Evolutionary conservation across 495 filamentous ascomycete species (phyloP).

Genomic region (Penicillium flavigenum): DNA sequence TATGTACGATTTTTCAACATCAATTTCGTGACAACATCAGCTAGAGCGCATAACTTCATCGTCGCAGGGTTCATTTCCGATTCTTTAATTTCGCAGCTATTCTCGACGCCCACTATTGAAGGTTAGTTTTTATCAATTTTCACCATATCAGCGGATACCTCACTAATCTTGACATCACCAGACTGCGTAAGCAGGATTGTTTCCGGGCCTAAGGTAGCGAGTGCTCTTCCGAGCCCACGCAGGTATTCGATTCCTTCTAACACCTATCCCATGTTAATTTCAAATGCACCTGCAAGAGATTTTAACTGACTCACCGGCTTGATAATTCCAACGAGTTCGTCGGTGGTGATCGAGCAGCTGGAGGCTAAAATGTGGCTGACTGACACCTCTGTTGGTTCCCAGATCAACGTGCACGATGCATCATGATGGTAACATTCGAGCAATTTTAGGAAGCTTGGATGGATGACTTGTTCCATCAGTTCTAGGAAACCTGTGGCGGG

Average conservation of each 20-base stretch:
- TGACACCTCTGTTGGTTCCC: no score
- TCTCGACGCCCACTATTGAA: background rate
- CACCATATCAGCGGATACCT: background rate
- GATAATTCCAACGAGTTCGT: no score
- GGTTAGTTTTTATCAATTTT: background rate
- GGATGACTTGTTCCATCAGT: constrained; percentile 7
- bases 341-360: no score
- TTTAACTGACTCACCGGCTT: no score
- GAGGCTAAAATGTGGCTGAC: no score
- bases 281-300: background rate
- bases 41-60: constrained; percentile 9
- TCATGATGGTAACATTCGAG: constrained; percentile 9
- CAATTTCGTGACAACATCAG: constrained; percentile 5
- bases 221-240: no score
- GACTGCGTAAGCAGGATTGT: constrained; percentile 1
- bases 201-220: no score
- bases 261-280: background rate
- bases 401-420: constrained; percentile 2
- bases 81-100: background rate
- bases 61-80: constrained; percentile 4
- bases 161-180: constrained; percentile 8
- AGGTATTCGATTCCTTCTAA: no score
- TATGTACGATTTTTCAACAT: constrained; percentile 3
- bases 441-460: constrained; percentile 7
- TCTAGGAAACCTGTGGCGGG: background rate